A percentile compares a stretch with the other conserved stretches of the same genome.
phyloP scores from a whole-genome alignment of 306 rosid genomes.

The Dryas alaskensis region DNA sequence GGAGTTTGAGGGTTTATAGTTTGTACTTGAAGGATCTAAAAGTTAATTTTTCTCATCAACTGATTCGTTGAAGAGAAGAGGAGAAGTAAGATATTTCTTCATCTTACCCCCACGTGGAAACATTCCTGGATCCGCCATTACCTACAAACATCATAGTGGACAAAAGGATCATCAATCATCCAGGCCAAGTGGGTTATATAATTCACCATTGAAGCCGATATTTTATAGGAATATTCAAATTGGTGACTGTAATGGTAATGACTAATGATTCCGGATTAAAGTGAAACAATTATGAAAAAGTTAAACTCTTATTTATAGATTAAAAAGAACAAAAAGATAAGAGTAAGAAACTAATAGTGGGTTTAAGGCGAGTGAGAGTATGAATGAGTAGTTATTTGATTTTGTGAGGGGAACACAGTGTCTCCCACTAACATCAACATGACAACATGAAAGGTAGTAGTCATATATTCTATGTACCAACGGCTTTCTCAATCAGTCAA shows the following conservation, averaged over 20 bases:
- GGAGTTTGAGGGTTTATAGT: too few relatives aligned
- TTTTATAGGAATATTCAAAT: neutral
- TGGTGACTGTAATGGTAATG: constrained; percentile 3
- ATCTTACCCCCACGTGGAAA: too few relatives aligned
- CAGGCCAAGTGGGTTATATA: neutral
- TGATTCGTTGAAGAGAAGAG: too few relatives aligned
- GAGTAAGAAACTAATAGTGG: too few relatives aligned
- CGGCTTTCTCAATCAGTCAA: neutral
- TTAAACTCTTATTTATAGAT: too few relatives aligned
- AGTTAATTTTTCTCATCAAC: too few relatives aligned
- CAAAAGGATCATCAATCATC: neutral
- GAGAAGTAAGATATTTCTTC: too few relatives aligned
- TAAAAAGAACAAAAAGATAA: too few relatives aligned
- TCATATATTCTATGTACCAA: neutral
- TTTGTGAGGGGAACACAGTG: neutral
- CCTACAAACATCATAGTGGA: neutral
- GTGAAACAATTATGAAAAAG: neutral
- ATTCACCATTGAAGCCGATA: neutral
- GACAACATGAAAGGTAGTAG: neutral
- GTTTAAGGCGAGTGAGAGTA: neutral
- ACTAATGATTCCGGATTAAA: neutral
- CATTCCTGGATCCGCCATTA: too few relatives aligned
- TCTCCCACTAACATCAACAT: neutral
- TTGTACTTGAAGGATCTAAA: too few relatives aligned
- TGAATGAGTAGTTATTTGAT: constrained; percentile 4